Percentiles rank a stretch among this genome's conserved stretches.
phyloP scores from a whole-genome alignment of 1,284 basidiomycete species.

The Singerocomus rubriflavus region DNA sequence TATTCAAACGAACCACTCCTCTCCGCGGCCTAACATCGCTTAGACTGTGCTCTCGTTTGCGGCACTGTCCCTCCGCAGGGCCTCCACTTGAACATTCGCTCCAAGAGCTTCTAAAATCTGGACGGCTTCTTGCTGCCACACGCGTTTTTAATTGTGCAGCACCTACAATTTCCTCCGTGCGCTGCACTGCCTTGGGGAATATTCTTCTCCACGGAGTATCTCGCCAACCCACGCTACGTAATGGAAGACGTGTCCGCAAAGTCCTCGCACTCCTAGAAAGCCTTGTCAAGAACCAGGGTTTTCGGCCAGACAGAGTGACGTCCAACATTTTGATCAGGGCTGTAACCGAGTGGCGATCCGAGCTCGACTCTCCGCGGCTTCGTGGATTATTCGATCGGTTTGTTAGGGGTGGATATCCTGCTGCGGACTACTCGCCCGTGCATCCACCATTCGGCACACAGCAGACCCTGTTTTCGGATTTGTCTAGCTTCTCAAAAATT shows the following conservation, averaged over 20 bases:
- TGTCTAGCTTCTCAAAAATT: slow-evolving; percentile 35
- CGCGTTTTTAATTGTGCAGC: slow-evolving; percentile 37
- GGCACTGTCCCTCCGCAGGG: slow-evolving; percentile 2
- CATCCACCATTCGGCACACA: slow-evolving; percentile 45
- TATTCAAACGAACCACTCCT: neutral
- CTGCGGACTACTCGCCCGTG: slow-evolving; percentile 24
- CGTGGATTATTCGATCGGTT: slow-evolving; percentile 60
- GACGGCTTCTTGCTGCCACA: slow-evolving; percentile 41
- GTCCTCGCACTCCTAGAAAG: slow-evolving; percentile 39
- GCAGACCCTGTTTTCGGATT: slow-evolving; percentile 9
- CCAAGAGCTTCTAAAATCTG: slow-evolving; percentile 23
- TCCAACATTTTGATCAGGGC: slow-evolving; percentile 60
- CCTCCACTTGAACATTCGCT: slow-evolving; percentile 16
- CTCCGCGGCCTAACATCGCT: slow-evolving; percentile 15
- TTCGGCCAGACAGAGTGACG: slow-evolving; percentile 60
- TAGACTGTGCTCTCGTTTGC: slow-evolving; percentile 20
- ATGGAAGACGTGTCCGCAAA: slow-evolving; percentile 43
- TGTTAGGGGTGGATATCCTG: slow-evolving; percentile 54
- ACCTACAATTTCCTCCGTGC: slow-evolving; percentile 28
- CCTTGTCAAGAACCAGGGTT: slow-evolving; percentile 41
- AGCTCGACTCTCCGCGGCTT: slow-evolving; percentile 41
- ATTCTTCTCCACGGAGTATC: slow-evolving; percentile 48
- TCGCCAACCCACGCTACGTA: slow-evolving; percentile 32
- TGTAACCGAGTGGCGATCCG: slow-evolving; percentile 46
- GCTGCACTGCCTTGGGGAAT: slow-evolving; percentile 50